phyloP scores from a whole-genome alignment of 495 filamentous ascomycete genomes.

The Penicillium dipodomyicola region DNA sequence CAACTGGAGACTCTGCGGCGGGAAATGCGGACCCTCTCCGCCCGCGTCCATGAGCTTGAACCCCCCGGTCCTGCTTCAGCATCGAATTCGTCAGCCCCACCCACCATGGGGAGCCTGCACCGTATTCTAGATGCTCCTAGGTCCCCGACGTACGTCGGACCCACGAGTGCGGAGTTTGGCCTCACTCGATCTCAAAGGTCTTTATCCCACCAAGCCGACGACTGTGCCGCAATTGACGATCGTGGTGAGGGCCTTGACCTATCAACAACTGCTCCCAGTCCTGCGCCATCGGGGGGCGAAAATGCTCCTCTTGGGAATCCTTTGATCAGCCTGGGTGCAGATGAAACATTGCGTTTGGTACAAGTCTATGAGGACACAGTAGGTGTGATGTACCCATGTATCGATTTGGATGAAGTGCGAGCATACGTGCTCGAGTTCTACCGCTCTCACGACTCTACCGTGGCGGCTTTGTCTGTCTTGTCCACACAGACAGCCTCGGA shows the following conservation, averaged over 20 bases:
- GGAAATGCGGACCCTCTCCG: conserved; percentile 35
- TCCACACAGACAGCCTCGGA: conserved; percentile 49
- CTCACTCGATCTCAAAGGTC: conserved; percentile 19
- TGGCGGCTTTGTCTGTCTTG: conserved; percentile 51
- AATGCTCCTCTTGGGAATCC: conserved; percentile 15
- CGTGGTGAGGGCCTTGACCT: conserved; percentile 17
- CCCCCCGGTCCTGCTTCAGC: conserved; percentile 15
- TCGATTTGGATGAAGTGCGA: conserved; percentile 64
- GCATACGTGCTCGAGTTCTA: conserved; percentile 46
- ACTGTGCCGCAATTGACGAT: neutral
- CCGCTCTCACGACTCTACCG: conserved; percentile 36
- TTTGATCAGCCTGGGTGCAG: conserved; percentile 33
- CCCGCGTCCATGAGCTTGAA: conserved; percentile 35
- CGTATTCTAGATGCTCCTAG: conserved; percentile 40
- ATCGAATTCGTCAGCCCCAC: conserved; percentile 4
- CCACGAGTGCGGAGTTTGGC: conserved; percentile 46
- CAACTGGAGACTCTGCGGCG: conserved; percentile 33
- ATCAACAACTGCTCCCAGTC: conserved; percentile 26
- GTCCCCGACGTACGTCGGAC: conserved; percentile 40
- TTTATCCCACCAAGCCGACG: neutral
- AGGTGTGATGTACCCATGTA: conserved; percentile 78
- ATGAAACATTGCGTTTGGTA: conserved; percentile 68
- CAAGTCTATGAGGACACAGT: conserved; percentile 75
- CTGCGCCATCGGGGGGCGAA: conserved; percentile 18
- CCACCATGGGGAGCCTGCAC: conserved; percentile 17